phyloP scores from a whole-genome alignment of 768 basidiomycete species.

The Pleurotus salmoneostramineus region DNA sequence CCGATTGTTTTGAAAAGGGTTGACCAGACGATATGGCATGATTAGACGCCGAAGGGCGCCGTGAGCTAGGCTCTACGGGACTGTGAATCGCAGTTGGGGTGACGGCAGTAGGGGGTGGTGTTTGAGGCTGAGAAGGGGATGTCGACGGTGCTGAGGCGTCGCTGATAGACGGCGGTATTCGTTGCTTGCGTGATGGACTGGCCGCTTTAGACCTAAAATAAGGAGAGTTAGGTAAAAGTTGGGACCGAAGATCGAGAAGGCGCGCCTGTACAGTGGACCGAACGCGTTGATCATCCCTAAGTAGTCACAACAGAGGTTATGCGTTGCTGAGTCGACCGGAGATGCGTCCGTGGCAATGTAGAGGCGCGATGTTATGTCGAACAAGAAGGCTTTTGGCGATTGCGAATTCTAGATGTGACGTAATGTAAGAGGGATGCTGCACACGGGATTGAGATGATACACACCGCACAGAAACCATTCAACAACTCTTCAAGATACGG shows the following conservation, averaged over 20 bases:
- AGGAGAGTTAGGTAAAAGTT: background rate
- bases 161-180: slow-evolving; percentile 13
- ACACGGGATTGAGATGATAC: slow-evolving; percentile 15
- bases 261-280: slow-evolving; percentile 79
- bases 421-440: background rate
- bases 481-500: slow-evolving; percentile 86
- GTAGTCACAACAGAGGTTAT: slow-evolving; percentile 90
- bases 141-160: slow-evolving; percentile 11
- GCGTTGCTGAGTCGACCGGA: slow-evolving; percentile 84
- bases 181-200: slow-evolving; percentile 19
- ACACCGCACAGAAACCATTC: slow-evolving; percentile 78
- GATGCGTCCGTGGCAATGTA: slow-evolving; percentile 94
- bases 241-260: background rate
- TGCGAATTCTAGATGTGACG: slow-evolving; percentile 67
- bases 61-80: slow-evolving; percentile 15
- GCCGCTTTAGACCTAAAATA: slow-evolving; percentile 24
- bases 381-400: slow-evolving; percentile 91
- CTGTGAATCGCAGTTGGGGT: slow-evolving; percentile 17
- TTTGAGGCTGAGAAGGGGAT: slow-evolving; percentile 15
- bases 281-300: slow-evolving; percentile 85
- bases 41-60: slow-evolving; percentile 1
- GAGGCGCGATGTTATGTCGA: slow-evolving; percentile 79
- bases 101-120: slow-evolving; percentile 22
- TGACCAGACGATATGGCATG: background rate
- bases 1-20: background rate